These are phyloP conservation scores for Eucalyptus decipiens DNA, from an alignment of 345 rosid genomes.

Conservation along the genomic window DNA sequence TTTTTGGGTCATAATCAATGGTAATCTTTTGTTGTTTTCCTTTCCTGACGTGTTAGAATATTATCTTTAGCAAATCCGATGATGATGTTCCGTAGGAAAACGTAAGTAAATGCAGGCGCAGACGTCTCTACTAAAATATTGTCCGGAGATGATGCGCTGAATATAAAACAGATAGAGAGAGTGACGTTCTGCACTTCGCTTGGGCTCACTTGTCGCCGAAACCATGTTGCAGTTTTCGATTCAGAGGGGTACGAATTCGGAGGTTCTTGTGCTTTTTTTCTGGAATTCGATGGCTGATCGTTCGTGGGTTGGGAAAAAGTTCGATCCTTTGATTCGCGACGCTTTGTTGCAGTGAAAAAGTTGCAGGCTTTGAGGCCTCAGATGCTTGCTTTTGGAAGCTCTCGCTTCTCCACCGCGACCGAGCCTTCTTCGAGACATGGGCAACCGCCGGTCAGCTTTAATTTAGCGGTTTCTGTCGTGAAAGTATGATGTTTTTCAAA, in stretches of 20 bases:
- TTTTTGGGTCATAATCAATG: background rate
- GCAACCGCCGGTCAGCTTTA: conserved; percentile 33
- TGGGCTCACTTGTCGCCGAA: background rate
- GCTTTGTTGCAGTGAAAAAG: conserved; percentile 36
- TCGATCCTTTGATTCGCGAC: background rate
- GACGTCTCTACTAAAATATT: background rate
- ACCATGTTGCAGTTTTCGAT: conserved; percentile 27
- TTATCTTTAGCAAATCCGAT: background rate
- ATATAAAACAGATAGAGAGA: background rate
- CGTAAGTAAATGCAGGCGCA: background rate
- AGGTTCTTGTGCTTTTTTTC: background rate
- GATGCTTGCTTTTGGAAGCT: conserved; percentile 15
- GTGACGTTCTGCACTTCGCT: background rate
- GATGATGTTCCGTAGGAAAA: background rate
- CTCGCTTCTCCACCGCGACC: conserved; percentile 41
- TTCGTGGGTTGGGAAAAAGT: background rate
- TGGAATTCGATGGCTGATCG: background rate
- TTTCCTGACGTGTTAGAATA: background rate
- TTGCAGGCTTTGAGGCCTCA: conserved; percentile 35
- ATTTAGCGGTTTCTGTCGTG: background rate
- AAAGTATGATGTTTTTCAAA: background rate
- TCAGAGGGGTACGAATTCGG: conserved; percentile 8
- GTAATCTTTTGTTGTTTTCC: background rate
- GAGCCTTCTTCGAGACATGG: conserved; percentile 29
- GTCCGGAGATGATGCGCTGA: background rate